Conservation (phyloP, 495 filamentous ascomycete species). For the Xylaria venustula region DNA sequence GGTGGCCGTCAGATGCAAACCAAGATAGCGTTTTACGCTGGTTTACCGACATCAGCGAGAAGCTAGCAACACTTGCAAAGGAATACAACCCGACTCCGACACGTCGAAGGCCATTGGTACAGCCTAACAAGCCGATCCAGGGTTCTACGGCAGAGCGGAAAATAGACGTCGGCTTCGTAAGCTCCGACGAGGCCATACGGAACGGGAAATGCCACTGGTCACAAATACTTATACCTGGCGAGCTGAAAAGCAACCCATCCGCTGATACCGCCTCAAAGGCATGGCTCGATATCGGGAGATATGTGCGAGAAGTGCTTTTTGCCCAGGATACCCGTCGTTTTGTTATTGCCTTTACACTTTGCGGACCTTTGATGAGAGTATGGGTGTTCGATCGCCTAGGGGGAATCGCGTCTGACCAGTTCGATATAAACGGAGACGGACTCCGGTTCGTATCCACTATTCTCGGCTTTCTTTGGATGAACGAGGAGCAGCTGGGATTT, state of each 20-base stretch:
- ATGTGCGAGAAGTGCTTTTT: conserved; percentile 45
- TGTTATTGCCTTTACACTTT: conserved; percentile 47
- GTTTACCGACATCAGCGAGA: no score
- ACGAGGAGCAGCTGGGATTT: no score
- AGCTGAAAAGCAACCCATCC: conserved; percentile 47
- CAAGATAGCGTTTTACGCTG: no score
- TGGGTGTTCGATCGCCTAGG: conserved; percentile 49
- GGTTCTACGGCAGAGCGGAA: no score
- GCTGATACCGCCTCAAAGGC: conserved; percentile 34
- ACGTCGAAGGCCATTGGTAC: no score
- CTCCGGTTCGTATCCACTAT: no score
- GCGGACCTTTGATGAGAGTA: conserved; percentile 32
- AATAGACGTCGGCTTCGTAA: no score
- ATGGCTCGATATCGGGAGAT: conserved; percentile 42
- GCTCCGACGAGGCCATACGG: background rate
- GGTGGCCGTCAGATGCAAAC: no score
- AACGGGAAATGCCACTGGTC: conserved; percentile 37
- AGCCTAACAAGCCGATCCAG: no score
- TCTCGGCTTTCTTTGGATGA: no score
- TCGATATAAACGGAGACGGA: conserved; percentile 41
- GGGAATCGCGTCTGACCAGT: conserved; percentile 43
- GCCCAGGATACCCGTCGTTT: conserved; percentile 48
- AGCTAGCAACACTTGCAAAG: no score
- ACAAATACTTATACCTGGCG: conserved; percentile 45
- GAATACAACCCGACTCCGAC: no score